A percentile compares a stretch with the other conserved stretches of the same genome.
Evolutionary conservation across 179 eudicot genomes (phyloP).

Genomic region (Silene vulgaris): DNA sequence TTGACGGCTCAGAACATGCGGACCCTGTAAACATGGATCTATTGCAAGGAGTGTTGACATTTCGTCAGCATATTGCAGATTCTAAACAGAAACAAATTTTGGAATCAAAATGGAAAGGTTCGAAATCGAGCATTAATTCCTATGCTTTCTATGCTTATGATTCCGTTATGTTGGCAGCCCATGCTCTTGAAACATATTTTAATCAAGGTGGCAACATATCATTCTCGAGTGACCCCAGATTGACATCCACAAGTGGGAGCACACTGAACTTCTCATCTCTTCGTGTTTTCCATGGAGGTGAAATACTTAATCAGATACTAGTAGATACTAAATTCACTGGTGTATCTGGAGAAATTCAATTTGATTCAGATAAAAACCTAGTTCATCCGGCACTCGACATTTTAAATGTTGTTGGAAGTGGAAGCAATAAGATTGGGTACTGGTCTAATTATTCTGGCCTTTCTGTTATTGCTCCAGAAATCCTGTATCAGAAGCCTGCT

Average conservation of each 20-base stretch:
- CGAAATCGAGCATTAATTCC: slow-evolving; percentile 27
- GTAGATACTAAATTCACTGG: slow-evolving; percentile 33
- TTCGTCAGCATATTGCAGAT: slow-evolving; percentile 46
- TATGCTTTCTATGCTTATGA: slow-evolving; percentile 39
- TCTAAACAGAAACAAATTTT: slow-evolving; percentile 27
- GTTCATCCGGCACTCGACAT: slow-evolving; percentile 36
- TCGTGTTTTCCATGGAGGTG: slow-evolving; percentile 39
- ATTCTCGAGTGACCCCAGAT: slow-evolving; percentile 25
- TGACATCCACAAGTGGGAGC: slow-evolving; percentile 21
- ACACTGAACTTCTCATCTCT: slow-evolving; percentile 24
- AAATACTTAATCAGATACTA: slow-evolving; percentile 29
- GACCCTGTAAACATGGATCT: slow-evolving; percentile 20
- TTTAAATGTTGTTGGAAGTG: slow-evolving; percentile 38
- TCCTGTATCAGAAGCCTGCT: slow-evolving; percentile 38
- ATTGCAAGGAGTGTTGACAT: slow-evolving; percentile 44
- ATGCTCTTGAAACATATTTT: slow-evolving; percentile 30
- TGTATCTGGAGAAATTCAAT: slow-evolving; percentile 40
- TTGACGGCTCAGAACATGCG: slow-evolving; percentile 30
- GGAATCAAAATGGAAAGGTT: slow-evolving; percentile 32
- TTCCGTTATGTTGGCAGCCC: slow-evolving; percentile 36
- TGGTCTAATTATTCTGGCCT: slow-evolving; percentile 67
- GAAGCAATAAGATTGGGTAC: slow-evolving; percentile 39
- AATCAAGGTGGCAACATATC: slow-evolving; percentile 26
- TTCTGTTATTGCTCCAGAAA: slow-evolving; percentile 52
- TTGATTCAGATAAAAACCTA: slow-evolving; percentile 33